Conservation (phyloP, 1,139 yeast genomes). For the Blastobotrys persicus region DNA sequence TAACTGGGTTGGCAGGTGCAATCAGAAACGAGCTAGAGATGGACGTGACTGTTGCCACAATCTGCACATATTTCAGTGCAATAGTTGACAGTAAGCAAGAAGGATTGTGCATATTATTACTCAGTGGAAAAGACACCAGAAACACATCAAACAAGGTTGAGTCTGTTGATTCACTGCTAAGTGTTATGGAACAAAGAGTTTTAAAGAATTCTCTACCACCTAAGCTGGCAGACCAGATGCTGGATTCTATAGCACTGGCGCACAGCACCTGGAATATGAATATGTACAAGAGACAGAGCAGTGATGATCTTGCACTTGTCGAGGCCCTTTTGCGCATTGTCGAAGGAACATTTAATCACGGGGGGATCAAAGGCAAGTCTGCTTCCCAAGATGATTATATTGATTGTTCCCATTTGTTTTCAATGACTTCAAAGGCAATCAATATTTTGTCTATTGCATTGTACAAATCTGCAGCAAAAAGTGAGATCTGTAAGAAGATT, state of each 20-base stretch:
- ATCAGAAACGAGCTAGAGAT: conserved; percentile 60
- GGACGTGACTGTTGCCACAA: conserved; percentile 51
- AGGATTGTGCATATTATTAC: conserved; percentile 74
- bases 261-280: conserved; percentile 35
- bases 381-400: conserved; percentile 31
- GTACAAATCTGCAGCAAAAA: conserved; percentile 45
- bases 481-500: conserved; percentile 4
- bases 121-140: conserved; percentile 64
- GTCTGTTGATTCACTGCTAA: conserved; percentile 44
- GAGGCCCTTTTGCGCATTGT: conserved; percentile 14
- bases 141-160: conserved; percentile 32
- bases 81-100: conserved; percentile 73
- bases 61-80: conserved; percentile 73
- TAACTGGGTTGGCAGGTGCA: conserved; percentile 58
- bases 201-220: conserved; percentile 34
- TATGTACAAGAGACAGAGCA: conserved; percentile 6
- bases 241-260: conserved; percentile 36
- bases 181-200: conserved; percentile 58
- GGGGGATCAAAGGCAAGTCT: background rate
- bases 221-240: conserved; percentile 25
- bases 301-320: conserved; percentile 7
- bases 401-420: conserved; percentile 54
- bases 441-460: conserved; percentile 73
- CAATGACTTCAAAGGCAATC: conserved; percentile 62
- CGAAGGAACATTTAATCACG: conserved; percentile 4